Percentiles rank a stretch among this genome's conserved stretches.
These are phyloP conservation scores for Rhodamnia rubescens DNA, from an alignment of 345 rosid species.

Conservation along the genomic window DNA sequence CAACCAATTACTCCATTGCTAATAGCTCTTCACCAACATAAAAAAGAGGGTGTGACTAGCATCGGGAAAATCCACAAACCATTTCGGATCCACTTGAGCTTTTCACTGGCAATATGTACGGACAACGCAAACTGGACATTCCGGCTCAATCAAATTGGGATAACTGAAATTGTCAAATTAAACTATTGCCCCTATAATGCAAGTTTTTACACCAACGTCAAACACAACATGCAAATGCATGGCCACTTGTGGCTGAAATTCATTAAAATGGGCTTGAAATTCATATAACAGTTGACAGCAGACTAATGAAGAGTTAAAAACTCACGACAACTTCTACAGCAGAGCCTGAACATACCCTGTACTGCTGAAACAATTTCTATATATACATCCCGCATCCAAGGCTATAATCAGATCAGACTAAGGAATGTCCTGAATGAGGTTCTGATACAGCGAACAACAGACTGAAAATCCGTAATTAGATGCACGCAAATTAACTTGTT, in stretches of 20 bases:
- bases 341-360: neutral
- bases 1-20: neutral
- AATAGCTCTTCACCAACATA: neutral
- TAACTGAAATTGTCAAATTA: too few species aligned
- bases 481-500: neutral
- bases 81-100: too few species aligned
- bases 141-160: too few species aligned
- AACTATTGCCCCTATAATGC: too few species aligned
- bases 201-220: too few species aligned
- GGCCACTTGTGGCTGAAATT: neutral
- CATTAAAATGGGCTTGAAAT: too few species aligned
- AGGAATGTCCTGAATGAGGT: neutral
- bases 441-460: neutral
- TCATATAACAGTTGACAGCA: neutral
- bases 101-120: too few species aligned
- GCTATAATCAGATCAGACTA: neutral
- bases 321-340: neutral
- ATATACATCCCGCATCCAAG: neutral
- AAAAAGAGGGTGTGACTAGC: neutral
- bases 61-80: neutral
- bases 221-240: neutral
- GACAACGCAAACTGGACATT: too few species aligned
- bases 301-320: neutral
- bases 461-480: neutral
- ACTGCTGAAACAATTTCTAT: neutral